Percentiles rank a stretch among this genome's conserved stretches.
phyloP scores from a whole-genome alignment of 1,284 basidiomycete genomes.

The Rhodotorula sp. region DNA sequence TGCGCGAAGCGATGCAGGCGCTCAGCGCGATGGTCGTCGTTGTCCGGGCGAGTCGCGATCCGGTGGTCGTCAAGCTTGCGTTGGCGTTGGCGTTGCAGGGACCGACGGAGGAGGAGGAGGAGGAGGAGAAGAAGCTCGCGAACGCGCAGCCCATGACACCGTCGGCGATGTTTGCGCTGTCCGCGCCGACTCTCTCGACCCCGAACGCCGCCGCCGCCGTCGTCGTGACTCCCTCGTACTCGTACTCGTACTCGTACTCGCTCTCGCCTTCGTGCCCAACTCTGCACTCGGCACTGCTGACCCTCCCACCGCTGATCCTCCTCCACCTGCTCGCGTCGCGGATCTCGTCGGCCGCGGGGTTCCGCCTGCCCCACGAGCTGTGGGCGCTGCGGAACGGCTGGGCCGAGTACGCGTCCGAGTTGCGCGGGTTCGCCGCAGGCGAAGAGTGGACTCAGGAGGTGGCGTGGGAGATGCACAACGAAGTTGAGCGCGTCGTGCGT shows the following conservation, averaged over 20 bases:
- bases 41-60: constrained; percentile 26
- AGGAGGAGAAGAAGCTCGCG: constrained; percentile 7
- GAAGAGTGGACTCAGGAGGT: constrained; percentile 44
- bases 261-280: constrained; percentile 37
- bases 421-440: constrained; percentile 42
- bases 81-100: neutral
- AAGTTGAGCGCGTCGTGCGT: constrained; percentile 23
- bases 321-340: constrained; percentile 42
- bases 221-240: neutral
- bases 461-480: constrained; percentile 41
- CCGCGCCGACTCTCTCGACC: constrained; percentile 1
- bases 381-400: constrained; percentile 39
- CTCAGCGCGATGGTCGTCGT: constrained; percentile 41
- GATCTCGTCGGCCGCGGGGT: constrained; percentile 29
- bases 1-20: constrained; percentile 45
- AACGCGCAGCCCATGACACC: constrained; percentile 24
- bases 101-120: constrained; percentile 10
- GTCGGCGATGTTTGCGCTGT: constrained; percentile 21
- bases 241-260: constrained; percentile 16
- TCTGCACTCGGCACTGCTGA: constrained; percentile 36
- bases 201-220: neutral
- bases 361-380: constrained; percentile 41
- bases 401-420: constrained; percentile 40
- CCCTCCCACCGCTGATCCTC: constrained; percentile 40
- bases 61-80: neutral